Percentiles rank a stretch among this genome's conserved stretches.
Conservation (phyloP, 2,329 filamentous ascomycete genomes). For the Pseudogymnoascus sp. region DNA sequence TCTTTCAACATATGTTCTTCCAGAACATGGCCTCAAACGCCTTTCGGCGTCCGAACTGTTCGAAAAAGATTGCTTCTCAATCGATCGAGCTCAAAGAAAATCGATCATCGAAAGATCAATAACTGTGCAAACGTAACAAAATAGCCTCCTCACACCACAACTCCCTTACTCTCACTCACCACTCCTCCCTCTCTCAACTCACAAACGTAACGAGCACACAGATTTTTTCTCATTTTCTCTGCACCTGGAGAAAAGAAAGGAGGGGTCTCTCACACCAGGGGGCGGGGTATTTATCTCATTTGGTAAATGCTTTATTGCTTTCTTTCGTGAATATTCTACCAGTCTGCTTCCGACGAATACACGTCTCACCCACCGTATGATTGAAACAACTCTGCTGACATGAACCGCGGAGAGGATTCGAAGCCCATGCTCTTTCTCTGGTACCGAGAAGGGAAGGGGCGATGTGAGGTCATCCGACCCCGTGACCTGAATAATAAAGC, state of each 20-base stretch:
- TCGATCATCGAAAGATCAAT: not conserved
- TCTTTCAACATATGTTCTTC: not conserved
- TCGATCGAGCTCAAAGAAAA: not conserved
- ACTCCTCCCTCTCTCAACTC: not conserved
- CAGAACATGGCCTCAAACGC: not conserved
- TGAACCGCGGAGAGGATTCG: not conserved
- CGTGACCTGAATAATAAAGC: not conserved
- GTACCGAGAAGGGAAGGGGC: not conserved
- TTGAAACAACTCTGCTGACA: not conserved
- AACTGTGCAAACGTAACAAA: not conserved
- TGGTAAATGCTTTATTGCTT: slow-evolving; percentile 2
- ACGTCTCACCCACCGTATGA: not conserved
- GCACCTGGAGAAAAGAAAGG: not conserved
- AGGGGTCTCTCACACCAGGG: not conserved
- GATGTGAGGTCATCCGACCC: not conserved
- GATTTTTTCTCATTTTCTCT: slow-evolving; percentile 3
- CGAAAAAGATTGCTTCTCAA: not conserved
- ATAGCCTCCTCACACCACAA: not conserved
- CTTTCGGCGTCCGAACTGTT: not conserved
- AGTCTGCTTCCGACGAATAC: not conserved
- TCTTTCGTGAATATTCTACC: not conserved
- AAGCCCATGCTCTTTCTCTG: not conserved
- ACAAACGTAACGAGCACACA: not conserved
- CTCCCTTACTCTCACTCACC: not conserved
- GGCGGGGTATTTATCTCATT: not conserved